Percentiles rank a stretch among this genome's conserved stretches.
phyloP scores from a whole-genome alignment of 192 early-diverging fungal species.

The Kickxella alabastrina region DNA sequence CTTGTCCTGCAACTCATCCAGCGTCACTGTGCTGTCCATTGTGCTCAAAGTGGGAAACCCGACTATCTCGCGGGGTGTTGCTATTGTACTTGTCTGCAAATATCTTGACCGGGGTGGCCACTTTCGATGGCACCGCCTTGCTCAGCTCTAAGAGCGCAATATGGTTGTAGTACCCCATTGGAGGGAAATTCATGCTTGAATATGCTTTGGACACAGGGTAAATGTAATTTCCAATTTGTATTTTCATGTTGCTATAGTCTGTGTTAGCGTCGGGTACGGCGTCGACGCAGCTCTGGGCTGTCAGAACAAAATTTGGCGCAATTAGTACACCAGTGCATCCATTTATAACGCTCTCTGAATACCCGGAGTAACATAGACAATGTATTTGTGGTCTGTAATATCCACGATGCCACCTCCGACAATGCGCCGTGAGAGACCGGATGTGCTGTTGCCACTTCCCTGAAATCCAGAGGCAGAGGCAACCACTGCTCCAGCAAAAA shows the following conservation, averaged over 20 bases:
- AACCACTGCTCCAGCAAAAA: too few relatives aligned
- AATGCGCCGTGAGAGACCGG: not conserved
- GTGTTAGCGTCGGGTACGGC: too few relatives aligned
- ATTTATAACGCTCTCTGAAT: not conserved
- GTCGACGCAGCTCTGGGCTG: not conserved
- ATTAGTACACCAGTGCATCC: slow-evolving; percentile 17
- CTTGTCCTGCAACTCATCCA: slow-evolving; percentile 2
- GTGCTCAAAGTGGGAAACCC: slow-evolving; percentile 3
- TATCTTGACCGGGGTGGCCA: slow-evolving; percentile 11
- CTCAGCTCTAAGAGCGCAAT: slow-evolving; percentile 7
- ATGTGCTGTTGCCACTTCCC: slow-evolving; percentile 1
- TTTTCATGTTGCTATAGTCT: not conserved
- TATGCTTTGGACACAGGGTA: not conserved
- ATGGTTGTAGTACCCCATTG: slow-evolving; percentile 5
- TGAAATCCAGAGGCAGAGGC: too few relatives aligned
- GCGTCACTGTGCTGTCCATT: not conserved
- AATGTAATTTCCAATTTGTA: slow-evolving; percentile 11
- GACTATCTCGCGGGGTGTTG: slow-evolving; percentile 5
- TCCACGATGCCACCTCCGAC: not conserved
- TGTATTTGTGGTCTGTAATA: not conserved
- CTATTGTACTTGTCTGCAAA: slow-evolving; percentile 7
- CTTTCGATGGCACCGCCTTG: slow-evolving; percentile 5
- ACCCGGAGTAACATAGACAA: not conserved
- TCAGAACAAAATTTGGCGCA: slow-evolving; percentile 11
- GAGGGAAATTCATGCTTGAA: not conserved